Base-by-base conservation (phyloP, 2,329 filamentous ascomycete species). In the Colletotrichum salicis region DNA sequence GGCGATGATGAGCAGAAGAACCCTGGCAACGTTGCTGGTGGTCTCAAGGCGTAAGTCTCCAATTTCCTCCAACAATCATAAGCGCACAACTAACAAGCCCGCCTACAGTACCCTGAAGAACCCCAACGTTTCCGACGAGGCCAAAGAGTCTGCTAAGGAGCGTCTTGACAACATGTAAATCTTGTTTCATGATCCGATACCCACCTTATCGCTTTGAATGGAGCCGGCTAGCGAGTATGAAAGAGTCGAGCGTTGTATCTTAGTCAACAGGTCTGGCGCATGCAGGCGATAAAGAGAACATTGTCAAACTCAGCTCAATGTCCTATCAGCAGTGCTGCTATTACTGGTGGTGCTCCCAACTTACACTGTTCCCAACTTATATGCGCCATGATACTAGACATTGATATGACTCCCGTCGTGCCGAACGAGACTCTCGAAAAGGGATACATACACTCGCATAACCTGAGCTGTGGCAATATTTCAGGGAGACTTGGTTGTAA, bases 121-220 rank as follows among this genome's bases (percentile, higher is more conserved):
- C 77, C 87, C 87, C n/a, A 86, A 87, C 4, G 84, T 86, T 5
- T 88, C 87, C 0, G 84, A 87, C 0, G 87, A 89, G 78, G 86
- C 87, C 4, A 90, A 90, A 82, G 74, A 87, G 77, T 83, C 81
- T 7, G 87, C 86, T n/a, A 82, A 88, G 82, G 83, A 88, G 76
- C 82, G 85, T 52, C 82, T 89, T 19, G 78, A 87, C 54, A 74
- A 83, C 54, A 83, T 86, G 81, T 77, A 77, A 73, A 60, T 2
- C 5, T 22, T 24, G 48, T 54, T 58, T 52, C 0, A 5, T 27
- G 57, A 55, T 62, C 64, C 62, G 24, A 73, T 64, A 22, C 29
- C 29, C 5, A 12, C 11, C 12, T 37, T 29, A 62, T 4, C 19
- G 41, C 35, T 8, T 13, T 4, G 41, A 12, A 35, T 2, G 29